Evolutionary conservation across 1,284 basidiomycete species (phyloP).

Genomic region (Amylostereum chailletii): DNA sequence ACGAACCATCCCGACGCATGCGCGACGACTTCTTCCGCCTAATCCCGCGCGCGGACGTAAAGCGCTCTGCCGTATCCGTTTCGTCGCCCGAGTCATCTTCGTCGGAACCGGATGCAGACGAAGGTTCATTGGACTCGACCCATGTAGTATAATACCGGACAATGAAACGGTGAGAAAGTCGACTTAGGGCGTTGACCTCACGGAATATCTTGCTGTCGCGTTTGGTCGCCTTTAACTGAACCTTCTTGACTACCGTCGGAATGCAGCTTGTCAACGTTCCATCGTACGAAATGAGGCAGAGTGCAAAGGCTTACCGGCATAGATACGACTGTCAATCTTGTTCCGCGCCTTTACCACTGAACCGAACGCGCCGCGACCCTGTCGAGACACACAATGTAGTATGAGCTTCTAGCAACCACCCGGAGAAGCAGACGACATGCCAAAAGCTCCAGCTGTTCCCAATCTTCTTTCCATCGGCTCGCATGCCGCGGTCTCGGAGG

Average conservation of each 20-base stretch:
- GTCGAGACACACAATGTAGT: conserved; percentile 1
- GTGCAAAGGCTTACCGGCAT: conserved; percentile 44
- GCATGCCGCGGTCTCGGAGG: conserved; percentile 35
- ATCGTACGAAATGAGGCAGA: background rate
- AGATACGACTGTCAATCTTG: conserved; percentile 65
- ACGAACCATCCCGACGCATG: conserved; percentile 6
- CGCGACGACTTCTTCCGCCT: conserved; percentile 11
- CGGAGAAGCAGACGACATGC: conserved; percentile 27
- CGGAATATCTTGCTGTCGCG: conserved; percentile 85
- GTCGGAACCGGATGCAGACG: conserved; percentile 34
- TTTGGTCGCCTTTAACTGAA: conserved; percentile 72
- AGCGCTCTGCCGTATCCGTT: conserved; percentile 33
- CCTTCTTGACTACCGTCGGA: conserved; percentile 67
- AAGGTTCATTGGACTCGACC: conserved; percentile 59
- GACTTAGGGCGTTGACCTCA: conserved; percentile 85
- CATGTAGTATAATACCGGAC: conserved; percentile 87
- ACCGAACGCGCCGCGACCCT: conserved; percentile 91
- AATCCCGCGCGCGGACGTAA: conserved; percentile 38
- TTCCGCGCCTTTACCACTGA: conserved; percentile 92
- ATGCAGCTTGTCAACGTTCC: background rate
- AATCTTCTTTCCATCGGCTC: conserved; percentile 79
- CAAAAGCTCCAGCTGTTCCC: conserved; percentile 73
- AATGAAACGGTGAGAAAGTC: conserved; percentile 84
- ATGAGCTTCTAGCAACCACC: background rate
- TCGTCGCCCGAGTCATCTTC: conserved; percentile 22